These are phyloP conservation scores for barley (Hordeum vulgare) DNA, from an alignment of 176 grass and related monocot genomes.

Conservation along the genomic window DNA sequence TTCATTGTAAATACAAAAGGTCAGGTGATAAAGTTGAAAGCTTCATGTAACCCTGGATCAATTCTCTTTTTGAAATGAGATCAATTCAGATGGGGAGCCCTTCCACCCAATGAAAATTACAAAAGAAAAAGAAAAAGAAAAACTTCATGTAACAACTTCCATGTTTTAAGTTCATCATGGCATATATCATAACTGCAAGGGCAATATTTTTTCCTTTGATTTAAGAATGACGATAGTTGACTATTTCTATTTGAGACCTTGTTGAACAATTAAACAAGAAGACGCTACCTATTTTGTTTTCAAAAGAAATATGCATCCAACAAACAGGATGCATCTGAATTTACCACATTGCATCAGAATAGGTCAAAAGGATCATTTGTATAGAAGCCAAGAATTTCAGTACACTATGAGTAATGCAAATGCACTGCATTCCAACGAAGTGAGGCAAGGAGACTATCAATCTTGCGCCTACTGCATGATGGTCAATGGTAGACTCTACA, in stretches of 20 bases:
- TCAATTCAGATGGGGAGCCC: too few relatives aligned
- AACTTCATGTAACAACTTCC: neutral
- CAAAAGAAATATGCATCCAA: neutral
- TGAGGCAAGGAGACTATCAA: neutral
- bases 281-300: neutral
- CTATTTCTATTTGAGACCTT: neutral
- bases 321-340: neutral
- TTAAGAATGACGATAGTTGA: neutral
- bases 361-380: neutral
- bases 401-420: neutral
- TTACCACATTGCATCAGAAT: neutral
- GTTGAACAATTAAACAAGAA: neutral
- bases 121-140: too few relatives aligned
- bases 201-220: neutral
- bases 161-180: neutral
- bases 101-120: too few relatives aligned
- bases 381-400: neutral
- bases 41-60: too few relatives aligned
- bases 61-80: too few relatives aligned
- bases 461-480: neutral
- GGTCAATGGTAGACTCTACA: neutral
- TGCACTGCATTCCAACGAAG: neutral
- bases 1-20: constrained; percentile 38
- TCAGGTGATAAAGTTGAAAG: constrained; percentile 25
- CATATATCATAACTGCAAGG: neutral